Evolutionary conservation across 2,329 filamentous ascomycete species (phyloP), one percentile per base, ranked within the genome.

Genomic region (Claviceps quebecensis): DNA sequence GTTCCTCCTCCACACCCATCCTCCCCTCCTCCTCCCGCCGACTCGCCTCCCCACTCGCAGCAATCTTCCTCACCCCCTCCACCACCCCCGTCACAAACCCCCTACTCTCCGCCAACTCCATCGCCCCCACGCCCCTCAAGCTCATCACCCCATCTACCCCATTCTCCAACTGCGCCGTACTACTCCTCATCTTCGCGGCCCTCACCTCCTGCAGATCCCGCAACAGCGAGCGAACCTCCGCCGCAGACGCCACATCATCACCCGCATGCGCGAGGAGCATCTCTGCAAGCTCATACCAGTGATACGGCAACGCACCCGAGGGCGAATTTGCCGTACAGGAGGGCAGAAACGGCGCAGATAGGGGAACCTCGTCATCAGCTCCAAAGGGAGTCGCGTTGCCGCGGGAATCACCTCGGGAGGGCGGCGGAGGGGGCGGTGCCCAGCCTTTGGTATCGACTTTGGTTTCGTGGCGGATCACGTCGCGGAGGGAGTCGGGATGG

Each of bases 201-300:
- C 93, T 75, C 48, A 93, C 87, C 69, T 97, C 91, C 50, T 90
- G 76, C 56, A 97, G 66, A 62, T 95, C 90, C 50, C 90, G 74
- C 54, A 96, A 65, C 53, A 95, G 65, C 26, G 84, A 78, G 6
- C 90, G 74, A 7, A 94, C 83, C 57, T 83, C 80, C 57, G 89
- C 83, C 2, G 86, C 76, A 0, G 84, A 79, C 60, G 62, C 76
- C 48, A 97, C 77, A 65, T 96, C 90, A 65, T 96, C 90, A 26
- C 80, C 76, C 4, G 90, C 90, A 51, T 87, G 84, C 46, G 90
- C 85, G 2, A 98, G 77, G 45, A 98, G 72, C 64, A 94, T 81
- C 67, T 95, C 89, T 17, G 86, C 84, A 8, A 97, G 71, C 68
- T 97, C 93, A 43, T 95, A 77, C 90, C 91, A 98, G 70, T 97